Conservation (phyloP, 345 rosid species). For the Camelina hispida region DNA sequence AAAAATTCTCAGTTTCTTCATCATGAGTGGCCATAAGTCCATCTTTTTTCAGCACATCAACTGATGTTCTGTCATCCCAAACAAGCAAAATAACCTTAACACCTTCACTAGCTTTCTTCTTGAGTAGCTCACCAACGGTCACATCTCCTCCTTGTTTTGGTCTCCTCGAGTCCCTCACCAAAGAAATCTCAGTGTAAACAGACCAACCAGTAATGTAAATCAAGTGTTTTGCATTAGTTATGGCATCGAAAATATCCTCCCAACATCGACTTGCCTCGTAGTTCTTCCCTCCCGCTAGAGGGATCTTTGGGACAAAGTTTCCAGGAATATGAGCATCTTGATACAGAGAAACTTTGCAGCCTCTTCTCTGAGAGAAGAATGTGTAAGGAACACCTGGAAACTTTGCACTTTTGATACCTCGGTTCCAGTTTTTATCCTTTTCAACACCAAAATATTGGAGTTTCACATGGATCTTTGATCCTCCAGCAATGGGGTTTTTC, state of each 20-base stretch:
- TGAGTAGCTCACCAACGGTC: constrained; percentile 80
- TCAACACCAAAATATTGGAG: constrained; percentile 77
- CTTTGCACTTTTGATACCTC: constrained; percentile 71
- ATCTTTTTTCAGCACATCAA: constrained; percentile 78
- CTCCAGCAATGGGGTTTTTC: constrained; percentile 59
- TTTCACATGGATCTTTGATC: constrained; percentile 88
- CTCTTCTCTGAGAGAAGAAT: constrained; percentile 80
- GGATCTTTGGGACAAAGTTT: constrained; percentile 78
- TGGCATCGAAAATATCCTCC: constrained; percentile 95
- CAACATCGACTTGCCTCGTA: constrained; percentile 93
- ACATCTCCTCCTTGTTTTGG: constrained; percentile 92
- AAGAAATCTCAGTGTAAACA: constrained; percentile 83
- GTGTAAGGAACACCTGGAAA: constrained; percentile 96
- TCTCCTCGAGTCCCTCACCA: constrained; percentile 93
- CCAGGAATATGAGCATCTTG: constrained; percentile 96
- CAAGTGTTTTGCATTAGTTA: constrained; percentile 81
- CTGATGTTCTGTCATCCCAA: constrained; percentile 99
- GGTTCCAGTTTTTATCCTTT: constrained; percentile 68
- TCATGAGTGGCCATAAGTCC: constrained; percentile 99
- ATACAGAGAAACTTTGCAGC: constrained; percentile 89
- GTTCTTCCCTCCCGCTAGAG: constrained; percentile 86
- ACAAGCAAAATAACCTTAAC: constrained; percentile 89
- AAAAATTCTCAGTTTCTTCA: constrained; percentile 80
- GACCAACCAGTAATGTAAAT: constrained; percentile 99
- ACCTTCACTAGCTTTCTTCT: constrained; percentile 93